Base-by-base conservation (phyloP, 495 filamentous ascomycete genomes). In the Monascus purpureus region DNA sequence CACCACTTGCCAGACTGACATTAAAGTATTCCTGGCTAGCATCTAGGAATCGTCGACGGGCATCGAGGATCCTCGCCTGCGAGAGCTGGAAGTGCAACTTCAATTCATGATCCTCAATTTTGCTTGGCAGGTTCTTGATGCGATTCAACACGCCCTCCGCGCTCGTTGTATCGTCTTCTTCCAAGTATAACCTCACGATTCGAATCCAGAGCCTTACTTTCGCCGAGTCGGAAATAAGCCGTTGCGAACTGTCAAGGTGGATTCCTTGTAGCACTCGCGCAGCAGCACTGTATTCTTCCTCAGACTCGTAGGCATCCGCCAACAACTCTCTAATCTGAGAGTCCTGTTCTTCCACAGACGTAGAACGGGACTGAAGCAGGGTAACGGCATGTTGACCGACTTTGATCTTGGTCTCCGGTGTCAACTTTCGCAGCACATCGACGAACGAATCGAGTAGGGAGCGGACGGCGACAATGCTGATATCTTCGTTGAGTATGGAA, bases 101-200 rank as follows among this genome's bases (percentile, higher is more conserved):
- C 17, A 82, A 54, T 24, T 77, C 71, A 25, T 73, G 68, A 52
- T 93, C 75, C 22, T 62, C 56, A 31, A 90, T 73, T 35, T 72
- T 77, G 65, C 82, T 79, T 35, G 93, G 83, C 31, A 96, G 59
- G 43, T 85, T 82, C 53, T 94, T 95, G 45, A 88, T 79, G 39
- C 84, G 79, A 65, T 96, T 95, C 33, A 96, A 68, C 53, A 87
- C 86, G 12, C 68, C 69, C 45, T 90, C 83, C 14, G 92, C 90
- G 11, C 62, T 67, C 2, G 78, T 90, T 14, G 80, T 81, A 46
- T 97, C 86, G 50, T 94, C 92, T 28, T 84, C 86, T 58, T 96
- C 92, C 28, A 97, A 72, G 52, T 90, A 87, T 55, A 90, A 77
- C 32, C 92, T 75, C 53, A 90, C 85, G 49, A 97, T 96, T 29